These are phyloP conservation scores for Heracleum sosnowskyi DNA, from an alignment of 129 eudicot species.

Conservation along the genomic window DNA sequence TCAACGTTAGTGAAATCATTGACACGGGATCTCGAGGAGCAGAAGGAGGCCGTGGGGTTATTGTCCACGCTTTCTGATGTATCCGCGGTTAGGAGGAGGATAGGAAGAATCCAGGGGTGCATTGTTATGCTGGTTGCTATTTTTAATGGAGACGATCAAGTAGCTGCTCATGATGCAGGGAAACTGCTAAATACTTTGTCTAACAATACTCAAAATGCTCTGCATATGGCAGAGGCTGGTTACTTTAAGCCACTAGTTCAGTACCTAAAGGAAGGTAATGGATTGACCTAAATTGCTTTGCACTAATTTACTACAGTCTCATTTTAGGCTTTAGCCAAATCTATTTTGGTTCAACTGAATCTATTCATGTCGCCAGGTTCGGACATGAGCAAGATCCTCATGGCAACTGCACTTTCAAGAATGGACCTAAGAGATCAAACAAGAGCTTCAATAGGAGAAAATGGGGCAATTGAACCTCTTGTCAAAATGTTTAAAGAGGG, in stretches of 20 bases:
- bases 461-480: slow-evolving; percentile 79
- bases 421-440: slow-evolving; percentile 73
- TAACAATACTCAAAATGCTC: slow-evolving; percentile 74
- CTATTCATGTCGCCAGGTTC: slow-evolving; percentile 45
- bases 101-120: slow-evolving; percentile 84
- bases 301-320: not conserved
- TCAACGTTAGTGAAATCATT: slow-evolving; percentile 66
- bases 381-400: slow-evolving; percentile 89
- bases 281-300: not conserved
- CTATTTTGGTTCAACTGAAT: not conserved
- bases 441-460: slow-evolving; percentile 58
- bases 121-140: slow-evolving; percentile 84
- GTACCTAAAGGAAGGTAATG: slow-evolving; percentile 66
- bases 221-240: slow-evolving; percentile 96
- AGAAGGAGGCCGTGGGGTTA: slow-evolving; percentile 77
- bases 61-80: slow-evolving; percentile 48
- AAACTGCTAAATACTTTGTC: slow-evolving; percentile 60
- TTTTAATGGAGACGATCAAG: slow-evolving; percentile 57
- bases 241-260: slow-evolving; percentile 76
- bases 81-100: slow-evolving; percentile 50
- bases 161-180: slow-evolving; percentile 67
- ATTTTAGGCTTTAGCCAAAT: not conserved
- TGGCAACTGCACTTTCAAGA: slow-evolving; percentile 86
- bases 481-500: slow-evolving; percentile 81
- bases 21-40: slow-evolving; percentile 65